phyloP scores from a whole-genome alignment of 495 filamentous ascomycete species.

The Podospora appendiculata region DNA sequence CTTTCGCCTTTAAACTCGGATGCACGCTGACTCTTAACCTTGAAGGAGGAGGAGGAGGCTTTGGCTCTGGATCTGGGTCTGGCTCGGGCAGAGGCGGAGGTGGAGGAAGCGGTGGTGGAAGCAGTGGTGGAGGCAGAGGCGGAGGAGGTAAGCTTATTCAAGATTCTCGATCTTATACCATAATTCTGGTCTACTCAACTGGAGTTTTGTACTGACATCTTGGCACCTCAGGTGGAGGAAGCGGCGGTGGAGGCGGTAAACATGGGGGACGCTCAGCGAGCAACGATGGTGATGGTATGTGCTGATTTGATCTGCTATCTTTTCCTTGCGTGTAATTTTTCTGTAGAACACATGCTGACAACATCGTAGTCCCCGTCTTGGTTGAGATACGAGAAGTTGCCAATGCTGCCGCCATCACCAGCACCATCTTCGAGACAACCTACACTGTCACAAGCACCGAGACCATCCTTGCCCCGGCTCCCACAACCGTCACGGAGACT shows the following conservation, averaged over 20 bases:
- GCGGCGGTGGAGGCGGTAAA: too few species aligned
- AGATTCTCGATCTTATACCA: too few species aligned
- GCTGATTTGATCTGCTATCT: background rate
- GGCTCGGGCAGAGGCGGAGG: background rate
- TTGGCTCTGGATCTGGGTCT: too few species aligned
- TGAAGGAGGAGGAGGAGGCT: constrained; percentile 2
- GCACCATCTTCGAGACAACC: constrained; percentile 8
- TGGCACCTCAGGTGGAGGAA: too few species aligned
- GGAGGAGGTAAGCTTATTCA: too few species aligned
- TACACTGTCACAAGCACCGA: constrained; percentile 11
- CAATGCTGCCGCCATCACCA: constrained; percentile 9
- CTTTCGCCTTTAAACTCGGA: background rate
- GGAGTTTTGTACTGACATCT: too few species aligned
- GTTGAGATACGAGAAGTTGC: constrained; percentile 3
- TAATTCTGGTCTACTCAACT: too few species aligned
- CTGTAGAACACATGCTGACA: too few species aligned
- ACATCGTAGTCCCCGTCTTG: background rate
- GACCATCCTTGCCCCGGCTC: constrained; percentile 3
- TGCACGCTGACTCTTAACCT: background rate
- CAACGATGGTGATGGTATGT: background rate
- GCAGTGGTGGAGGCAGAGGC: background rate
- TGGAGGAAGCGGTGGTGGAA: background rate
- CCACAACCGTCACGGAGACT: constrained; percentile 9
- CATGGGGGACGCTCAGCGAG: background rate
- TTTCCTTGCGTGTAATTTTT: too few species aligned